phyloP scores from a whole-genome alignment of 2,329 filamentous ascomycete genomes.

The Penicillium sp. region DNA sequence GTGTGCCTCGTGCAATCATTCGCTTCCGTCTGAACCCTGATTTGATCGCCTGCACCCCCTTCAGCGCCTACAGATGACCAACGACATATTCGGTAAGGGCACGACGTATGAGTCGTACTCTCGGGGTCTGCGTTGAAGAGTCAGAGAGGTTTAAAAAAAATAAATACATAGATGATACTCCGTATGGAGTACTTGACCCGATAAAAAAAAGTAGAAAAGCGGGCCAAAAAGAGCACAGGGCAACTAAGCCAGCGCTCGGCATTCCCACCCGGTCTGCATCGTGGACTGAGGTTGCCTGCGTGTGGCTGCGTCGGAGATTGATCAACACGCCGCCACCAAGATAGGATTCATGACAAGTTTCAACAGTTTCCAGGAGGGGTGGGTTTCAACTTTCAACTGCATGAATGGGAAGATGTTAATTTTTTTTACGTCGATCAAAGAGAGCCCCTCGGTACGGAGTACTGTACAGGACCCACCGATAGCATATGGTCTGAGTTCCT shows the following conservation, averaged over 20 bases:
- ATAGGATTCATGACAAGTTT: slow-evolving; percentile 9
- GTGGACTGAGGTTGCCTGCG: slow-evolving; percentile 17
- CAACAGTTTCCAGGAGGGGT: neutral
- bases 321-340: slow-evolving; percentile 14
- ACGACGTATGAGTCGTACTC: slow-evolving; percentile 2
- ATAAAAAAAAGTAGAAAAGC: slow-evolving; percentile 16
- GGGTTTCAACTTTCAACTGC: slow-evolving; percentile 6
- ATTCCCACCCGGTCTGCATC: slow-evolving; percentile 26
- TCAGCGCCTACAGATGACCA: slow-evolving; percentile 15
- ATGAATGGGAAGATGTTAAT: slow-evolving; percentile 12
- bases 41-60: slow-evolving; percentile 13
- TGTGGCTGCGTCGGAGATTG: slow-evolving; percentile 20
- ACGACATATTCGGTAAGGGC: slow-evolving; percentile 7
- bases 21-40: slow-evolving; percentile 8
- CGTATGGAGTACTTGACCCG: neutral
- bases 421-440: slow-evolving; percentile 14
- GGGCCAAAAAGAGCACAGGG: slow-evolving; percentile 23
- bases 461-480: slow-evolving; percentile 13
- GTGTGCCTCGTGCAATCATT: slow-evolving; percentile 13
- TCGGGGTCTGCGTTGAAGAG: neutral
- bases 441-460: slow-evolving; percentile 7
- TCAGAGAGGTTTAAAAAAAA: neutral
- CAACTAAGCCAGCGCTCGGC: slow-evolving; percentile 21
- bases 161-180: neutral
- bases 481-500: slow-evolving; percentile 14